These are phyloP conservation scores for Ceratocystis destructans DNA, from an alignment of 2,329 filamentous ascomycete species.

Conservation along the genomic window DNA sequence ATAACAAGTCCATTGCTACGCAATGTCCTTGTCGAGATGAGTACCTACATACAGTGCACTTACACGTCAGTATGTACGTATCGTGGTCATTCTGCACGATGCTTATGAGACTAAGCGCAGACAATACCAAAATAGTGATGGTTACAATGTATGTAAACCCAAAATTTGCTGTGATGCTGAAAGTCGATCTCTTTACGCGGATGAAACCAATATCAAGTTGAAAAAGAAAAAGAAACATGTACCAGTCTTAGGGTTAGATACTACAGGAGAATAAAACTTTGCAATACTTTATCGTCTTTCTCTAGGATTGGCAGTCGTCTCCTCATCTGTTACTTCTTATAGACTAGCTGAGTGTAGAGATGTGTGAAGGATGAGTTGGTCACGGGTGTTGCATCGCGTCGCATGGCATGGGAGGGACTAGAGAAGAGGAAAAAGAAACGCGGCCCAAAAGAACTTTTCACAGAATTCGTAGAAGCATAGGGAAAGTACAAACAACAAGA, in stretches of 20 bases:
- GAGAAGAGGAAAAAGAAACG: background rate
- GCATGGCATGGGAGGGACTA: background rate
- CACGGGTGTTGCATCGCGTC: background rate
- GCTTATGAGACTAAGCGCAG: background rate
- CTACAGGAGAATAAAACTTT: background rate
- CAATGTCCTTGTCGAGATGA: background rate
- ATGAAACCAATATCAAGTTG: no score
- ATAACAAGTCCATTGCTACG: background rate
- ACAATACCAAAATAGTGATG: background rate
- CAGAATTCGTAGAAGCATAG: background rate
- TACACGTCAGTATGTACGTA: background rate
- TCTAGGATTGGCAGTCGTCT: background rate
- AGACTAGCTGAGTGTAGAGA: no score
- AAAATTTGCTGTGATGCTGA: no score
- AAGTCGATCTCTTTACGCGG: no score
- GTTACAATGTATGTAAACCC: no score
- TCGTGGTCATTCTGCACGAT: background rate
- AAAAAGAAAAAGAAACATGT: no score
- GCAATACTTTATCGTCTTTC: background rate
- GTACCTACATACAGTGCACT: background rate
- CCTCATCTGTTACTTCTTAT: no score
- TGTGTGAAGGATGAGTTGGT: background rate
- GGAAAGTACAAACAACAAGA: background rate
- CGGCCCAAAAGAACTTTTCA: background rate
- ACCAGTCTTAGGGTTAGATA: background rate